Conservation (phyloP, 768 basidiomycete genomes). For the Boletus huronensis region DNA sequence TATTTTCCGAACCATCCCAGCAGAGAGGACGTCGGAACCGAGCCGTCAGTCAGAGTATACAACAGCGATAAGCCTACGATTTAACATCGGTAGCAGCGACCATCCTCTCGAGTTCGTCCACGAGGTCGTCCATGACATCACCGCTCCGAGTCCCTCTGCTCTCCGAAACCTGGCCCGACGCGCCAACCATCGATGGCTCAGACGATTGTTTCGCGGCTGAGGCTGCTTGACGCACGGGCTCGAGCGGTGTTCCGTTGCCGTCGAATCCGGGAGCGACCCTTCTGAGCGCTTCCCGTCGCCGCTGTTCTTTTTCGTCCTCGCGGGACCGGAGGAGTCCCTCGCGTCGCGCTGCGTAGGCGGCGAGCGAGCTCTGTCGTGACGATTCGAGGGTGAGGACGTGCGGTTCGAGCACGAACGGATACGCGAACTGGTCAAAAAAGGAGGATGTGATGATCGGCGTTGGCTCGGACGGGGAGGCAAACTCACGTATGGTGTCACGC, state of each 20-base stretch:
- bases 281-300: slow-evolving; percentile 61
- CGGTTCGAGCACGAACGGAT: slow-evolving; percentile 90
- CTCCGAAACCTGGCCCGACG: neutral
- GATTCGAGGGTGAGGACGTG: slow-evolving; percentile 78
- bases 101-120: slow-evolving; percentile 75
- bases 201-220: slow-evolving; percentile 2
- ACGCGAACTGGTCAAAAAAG: too few species aligned
- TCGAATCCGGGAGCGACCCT: slow-evolving; percentile 85
- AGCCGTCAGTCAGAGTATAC: neutral
- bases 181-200: neutral
- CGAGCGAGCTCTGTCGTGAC: slow-evolving; percentile 62
- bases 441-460: too few species aligned
- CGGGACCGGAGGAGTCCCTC: slow-evolving; percentile 68
- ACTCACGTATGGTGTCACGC: slow-evolving; percentile 84
- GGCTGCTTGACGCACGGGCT: slow-evolving; percentile 14
- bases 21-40: too few species aligned
- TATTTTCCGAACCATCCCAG: neutral
- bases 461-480: too few species aligned
- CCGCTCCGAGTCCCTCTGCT: slow-evolving; percentile 16
- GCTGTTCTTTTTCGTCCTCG: slow-evolving; percentile 72
- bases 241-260: slow-evolving; percentile 53
- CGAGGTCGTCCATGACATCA: slow-evolving; percentile 78
- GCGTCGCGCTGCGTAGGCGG: slow-evolving; percentile 61
- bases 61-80: neutral
- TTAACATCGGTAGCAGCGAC: slow-evolving; percentile 33